Evolutionary conservation across 768 basidiomycete species (phyloP).

Genomic region (Lactarius psammicola): DNA sequence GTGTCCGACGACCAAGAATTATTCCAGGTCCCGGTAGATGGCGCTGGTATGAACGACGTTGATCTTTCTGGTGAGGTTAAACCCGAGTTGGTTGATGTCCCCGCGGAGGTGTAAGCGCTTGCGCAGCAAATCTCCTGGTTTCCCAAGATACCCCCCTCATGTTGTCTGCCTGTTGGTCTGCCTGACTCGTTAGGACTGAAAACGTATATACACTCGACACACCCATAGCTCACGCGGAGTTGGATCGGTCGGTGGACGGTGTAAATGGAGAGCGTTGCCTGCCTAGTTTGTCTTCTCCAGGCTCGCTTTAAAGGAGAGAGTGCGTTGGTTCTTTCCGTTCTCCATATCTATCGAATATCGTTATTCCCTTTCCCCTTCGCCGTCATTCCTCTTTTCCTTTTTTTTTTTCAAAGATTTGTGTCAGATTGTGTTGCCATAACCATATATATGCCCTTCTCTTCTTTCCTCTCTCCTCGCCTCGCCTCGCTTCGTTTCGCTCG

Average conservation of each 20-base stretch:
- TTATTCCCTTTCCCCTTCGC: slow-evolving; percentile 26
- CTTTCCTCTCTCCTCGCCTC: slow-evolving; percentile 3
- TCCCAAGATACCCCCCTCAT: slow-evolving; percentile 22
- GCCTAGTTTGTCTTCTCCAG: slow-evolving; percentile 9
- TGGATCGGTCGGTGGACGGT: slow-evolving; percentile 18
- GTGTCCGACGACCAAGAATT: slow-evolving; percentile 22
- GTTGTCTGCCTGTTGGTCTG: slow-evolving; percentile 11
- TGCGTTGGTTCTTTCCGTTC: slow-evolving; percentile 23
- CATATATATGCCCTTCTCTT: slow-evolving; percentile 18
- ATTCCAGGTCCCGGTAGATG: slow-evolving; percentile 22
- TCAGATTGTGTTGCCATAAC: slow-evolving; percentile 14
- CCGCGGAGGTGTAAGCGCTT: slow-evolving; percentile 13
- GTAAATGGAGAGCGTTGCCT: slow-evolving; percentile 20
- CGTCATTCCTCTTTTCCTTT: slow-evolving; percentile 5
- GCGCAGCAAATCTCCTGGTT: not conserved
- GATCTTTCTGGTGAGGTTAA: slow-evolving; percentile 12
- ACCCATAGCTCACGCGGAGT: slow-evolving; percentile 15
- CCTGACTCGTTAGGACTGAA: slow-evolving; percentile 19
- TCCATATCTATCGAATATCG: slow-evolving; percentile 27
- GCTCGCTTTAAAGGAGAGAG: slow-evolving; percentile 18
- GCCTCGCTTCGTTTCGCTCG: slow-evolving; percentile 15
- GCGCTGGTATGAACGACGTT: slow-evolving; percentile 12
- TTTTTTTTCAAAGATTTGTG: slow-evolving; percentile 8
- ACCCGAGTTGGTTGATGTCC: slow-evolving; percentile 19
- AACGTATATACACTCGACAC: slow-evolving; percentile 17